Evolutionary conservation across 129 eudicot genomes (phyloP), one percentile per base, ranked within the genome.

Genomic region (Erigeron canadensis): DNA sequence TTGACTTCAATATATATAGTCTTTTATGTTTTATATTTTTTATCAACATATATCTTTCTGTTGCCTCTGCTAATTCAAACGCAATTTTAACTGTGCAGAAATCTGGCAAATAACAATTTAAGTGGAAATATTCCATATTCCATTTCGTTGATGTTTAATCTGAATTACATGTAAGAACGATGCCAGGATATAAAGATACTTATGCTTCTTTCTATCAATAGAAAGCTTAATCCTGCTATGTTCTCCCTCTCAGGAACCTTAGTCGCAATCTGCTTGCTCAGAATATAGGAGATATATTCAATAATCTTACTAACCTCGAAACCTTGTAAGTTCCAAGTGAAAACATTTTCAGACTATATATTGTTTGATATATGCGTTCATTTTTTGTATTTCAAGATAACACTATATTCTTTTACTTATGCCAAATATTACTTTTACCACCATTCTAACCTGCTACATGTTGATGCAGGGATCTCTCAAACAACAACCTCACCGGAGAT

Each of bases 111-210:
- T 84, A 94, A 94, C 83, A 94, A 94, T 66, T 67, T 94, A 66
- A 87, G 78, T 69, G 98, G 98, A 66, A 86, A 81, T 68, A 75
- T 94, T 65, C 98, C 98, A 8, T 94, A 94, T 77, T 94, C 98
- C 19, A 44, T 94, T 61, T 60, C 87, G 18, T 28, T 39, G 76
- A 85, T 94, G 95, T 77, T 48, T 77, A 72, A 90, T 58, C 92
- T 94, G 50, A 80, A 74, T 75, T 85, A 82, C 81, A 44, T 89
- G 98, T 91, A 69, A 88, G 97, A 74, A 71, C 62, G 70, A 28
- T 55, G 23, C 48, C 79, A 3, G 23, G 19, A 53, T 51, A 65
- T 41, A 34, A 16, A 58, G 55, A 56, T 56, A n/a, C 16, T 65
- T 44, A 8, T 10, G 10, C 7, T 22, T 65, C 68, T 39, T 19